Conservation (phyloP, 768 basidiomycete genomes). For the Mycena sanguinolenta region DNA sequence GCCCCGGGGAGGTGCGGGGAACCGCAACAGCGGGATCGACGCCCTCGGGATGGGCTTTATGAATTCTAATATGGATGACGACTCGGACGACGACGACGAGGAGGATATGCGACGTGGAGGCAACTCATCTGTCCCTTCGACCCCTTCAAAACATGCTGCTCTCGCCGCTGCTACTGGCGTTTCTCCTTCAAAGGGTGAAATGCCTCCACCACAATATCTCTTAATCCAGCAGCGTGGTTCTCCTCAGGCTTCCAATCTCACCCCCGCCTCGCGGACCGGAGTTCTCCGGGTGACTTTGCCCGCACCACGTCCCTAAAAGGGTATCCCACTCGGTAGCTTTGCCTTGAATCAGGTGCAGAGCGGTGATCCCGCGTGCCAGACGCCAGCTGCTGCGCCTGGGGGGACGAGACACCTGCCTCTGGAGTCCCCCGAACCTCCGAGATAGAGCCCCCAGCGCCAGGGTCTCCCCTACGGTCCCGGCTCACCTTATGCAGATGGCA, state of each 20-base stretch:
- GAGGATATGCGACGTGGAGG: conserved; percentile 37
- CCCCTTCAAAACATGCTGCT: conserved; percentile 53
- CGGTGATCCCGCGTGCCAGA: too few relatives aligned
- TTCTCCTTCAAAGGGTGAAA: conserved; percentile 30
- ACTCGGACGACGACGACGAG: conserved; percentile 55
- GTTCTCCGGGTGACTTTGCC: conserved; percentile 64
- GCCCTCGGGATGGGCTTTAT: conserved; percentile 65
- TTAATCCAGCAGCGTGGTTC: conserved; percentile 21
- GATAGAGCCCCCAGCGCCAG: conserved; percentile 40
- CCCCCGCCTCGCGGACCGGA: conserved; percentile 41
- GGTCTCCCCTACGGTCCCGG: conserved; percentile 48
- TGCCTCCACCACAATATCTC: conserved; percentile 33
- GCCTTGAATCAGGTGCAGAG: too few relatives aligned
- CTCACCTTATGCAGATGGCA: conserved; percentile 44
- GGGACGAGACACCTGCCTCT: conserved; percentile 43
- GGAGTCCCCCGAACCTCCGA: conserved; percentile 34
- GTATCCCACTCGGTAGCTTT: conserved; percentile 70
- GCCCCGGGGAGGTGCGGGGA: conserved; percentile 44
- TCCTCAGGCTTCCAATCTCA: conserved; percentile 18
- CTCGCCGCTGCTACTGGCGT: conserved; percentile 51
- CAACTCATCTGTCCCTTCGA: conserved; percentile 26
- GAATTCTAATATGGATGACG: conserved; percentile 58
- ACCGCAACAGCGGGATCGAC: conserved; percentile 63
- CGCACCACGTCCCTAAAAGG: conserved; percentile 81
- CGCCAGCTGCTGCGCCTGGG: conserved; percentile 54